Evolutionary conservation across 352 stramenopile genomes (phyloP).

Genomic region (Detonula confervacea): DNA sequence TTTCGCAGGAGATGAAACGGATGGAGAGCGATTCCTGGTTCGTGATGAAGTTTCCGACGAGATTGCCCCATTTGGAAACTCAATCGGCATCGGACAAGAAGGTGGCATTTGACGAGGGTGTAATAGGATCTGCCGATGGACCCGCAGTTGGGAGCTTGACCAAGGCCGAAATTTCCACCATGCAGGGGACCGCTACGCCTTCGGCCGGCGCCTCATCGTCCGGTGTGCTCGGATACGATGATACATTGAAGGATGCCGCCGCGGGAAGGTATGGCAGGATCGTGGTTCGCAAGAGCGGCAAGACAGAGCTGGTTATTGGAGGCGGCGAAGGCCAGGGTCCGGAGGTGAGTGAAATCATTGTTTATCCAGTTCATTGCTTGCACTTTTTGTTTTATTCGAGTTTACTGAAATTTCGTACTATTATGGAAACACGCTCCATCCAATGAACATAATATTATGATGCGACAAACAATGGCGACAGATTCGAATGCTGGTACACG

Average conservation of each 20-base stretch:
- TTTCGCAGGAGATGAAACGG: conserved; percentile 18
- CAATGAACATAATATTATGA: too few species aligned
- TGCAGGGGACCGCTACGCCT: too few species aligned
- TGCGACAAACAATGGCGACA: conserved; percentile 13
- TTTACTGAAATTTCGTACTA: conserved; percentile 2
- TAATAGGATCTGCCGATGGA: too few species aligned
- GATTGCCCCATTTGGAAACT: conserved; percentile 60
- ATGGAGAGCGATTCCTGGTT: conserved; percentile 73
- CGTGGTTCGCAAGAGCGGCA: conserved; percentile 77
- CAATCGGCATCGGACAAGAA: conserved; percentile 13
- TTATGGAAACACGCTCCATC: too few species aligned
- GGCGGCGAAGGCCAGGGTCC: conserved; percentile 44
- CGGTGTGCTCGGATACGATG: conserved; percentile 62
- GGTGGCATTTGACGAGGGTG: too few species aligned
- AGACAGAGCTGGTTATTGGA: conserved; percentile 72
- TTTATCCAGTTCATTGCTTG: not conserved
- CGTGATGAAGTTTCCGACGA: conserved; percentile 80
- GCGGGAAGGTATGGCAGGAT: conserved; percentile 78
- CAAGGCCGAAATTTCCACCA: too few species aligned
- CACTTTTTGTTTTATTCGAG: too few species aligned
- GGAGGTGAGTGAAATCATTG: conserved; percentile 46
- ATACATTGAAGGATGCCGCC: conserved; percentile 62
- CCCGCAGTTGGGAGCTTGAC: too few species aligned
- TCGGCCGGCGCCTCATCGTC: not conserved
- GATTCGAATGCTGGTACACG: conserved; percentile 71